Percentiles rank a stretch among this genome's conserved stretches.
Evolutionary conservation across 495 filamentous ascomycete genomes (phyloP).

Genomic region (Penicillium salamii): DNA sequence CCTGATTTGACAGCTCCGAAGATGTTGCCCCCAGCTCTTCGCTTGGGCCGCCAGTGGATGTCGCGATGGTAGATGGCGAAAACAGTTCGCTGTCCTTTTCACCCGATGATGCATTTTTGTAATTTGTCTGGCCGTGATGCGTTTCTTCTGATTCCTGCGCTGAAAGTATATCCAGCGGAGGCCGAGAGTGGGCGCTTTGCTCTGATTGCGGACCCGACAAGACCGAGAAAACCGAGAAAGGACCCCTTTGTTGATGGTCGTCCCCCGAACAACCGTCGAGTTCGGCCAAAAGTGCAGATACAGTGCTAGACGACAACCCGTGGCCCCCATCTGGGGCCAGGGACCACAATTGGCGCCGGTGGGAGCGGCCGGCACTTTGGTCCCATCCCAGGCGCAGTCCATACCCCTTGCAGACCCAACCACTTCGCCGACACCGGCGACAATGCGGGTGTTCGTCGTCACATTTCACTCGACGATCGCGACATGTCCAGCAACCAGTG

Average conservation of each 20-base stretch:
- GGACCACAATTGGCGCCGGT: conserved; percentile 17
- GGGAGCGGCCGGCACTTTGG: conserved; percentile 13
- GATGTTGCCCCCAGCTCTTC: not conserved
- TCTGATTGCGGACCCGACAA: not conserved
- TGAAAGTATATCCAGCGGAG: not conserved
- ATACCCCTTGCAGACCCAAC: conserved; percentile 44
- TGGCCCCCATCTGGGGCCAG: conserved; percentile 2
- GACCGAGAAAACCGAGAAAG: conserved; percentile 25
- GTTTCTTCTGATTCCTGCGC: not conserved
- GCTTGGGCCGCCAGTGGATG: not conserved
- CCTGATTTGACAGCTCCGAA: not conserved
- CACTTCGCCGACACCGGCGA: conserved; percentile 34
- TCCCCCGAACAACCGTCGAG: conserved; percentile 18
- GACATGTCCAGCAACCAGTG: conserved; percentile 30
- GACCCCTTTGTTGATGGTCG: conserved; percentile 17
- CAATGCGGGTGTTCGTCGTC: conserved; percentile 42
- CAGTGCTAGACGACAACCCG: conserved; percentile 17
- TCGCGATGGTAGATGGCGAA: not conserved
- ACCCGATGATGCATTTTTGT: not conserved
- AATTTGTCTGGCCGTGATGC: not conserved
- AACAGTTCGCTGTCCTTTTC: not conserved
- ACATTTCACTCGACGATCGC: conserved; percentile 42
- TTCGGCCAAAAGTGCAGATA: conserved; percentile 18
- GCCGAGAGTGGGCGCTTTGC: not conserved
- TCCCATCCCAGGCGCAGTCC: conserved; percentile 26